phyloP scores from a whole-genome alignment of 768 basidiomycete species.

The Zangia roseola region DNA sequence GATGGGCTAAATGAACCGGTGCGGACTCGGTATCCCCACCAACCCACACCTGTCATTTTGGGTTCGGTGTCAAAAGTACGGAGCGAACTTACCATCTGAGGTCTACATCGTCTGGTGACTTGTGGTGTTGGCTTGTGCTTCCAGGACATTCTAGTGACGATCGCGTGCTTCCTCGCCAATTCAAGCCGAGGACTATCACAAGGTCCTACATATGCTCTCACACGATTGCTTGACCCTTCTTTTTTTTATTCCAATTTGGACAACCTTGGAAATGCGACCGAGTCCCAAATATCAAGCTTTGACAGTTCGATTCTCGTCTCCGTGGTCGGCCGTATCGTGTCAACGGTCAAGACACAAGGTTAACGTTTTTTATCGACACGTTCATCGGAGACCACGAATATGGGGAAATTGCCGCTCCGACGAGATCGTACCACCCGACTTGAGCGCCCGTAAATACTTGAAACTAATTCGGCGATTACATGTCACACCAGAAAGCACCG shows the following conservation, averaged over 20 bases:
- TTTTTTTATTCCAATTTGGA: conserved; percentile 6
- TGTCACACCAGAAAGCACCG: conserved; percentile 4
- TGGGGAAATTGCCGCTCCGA: neutral
- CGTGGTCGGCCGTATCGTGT: too few relatives aligned
- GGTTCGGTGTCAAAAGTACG: conserved; percentile 8
- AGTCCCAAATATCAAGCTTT: neutral
- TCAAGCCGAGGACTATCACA: neutral
- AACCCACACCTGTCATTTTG: conserved; percentile 2
- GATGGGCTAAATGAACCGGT: conserved; percentile 11
- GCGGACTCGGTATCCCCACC: neutral
- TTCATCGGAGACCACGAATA: conserved; percentile 1
- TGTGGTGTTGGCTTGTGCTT: neutral
- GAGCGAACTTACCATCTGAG: conserved; percentile 12
- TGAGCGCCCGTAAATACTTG: neutral
- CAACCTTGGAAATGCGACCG: neutral
- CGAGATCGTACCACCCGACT: neutral
- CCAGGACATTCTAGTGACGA: conserved; percentile 1
- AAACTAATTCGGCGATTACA: conserved; percentile 24
- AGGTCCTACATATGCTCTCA: conserved; percentile 7
- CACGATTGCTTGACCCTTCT: conserved; percentile 18
- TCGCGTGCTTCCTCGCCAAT: neutral
- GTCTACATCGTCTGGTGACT: neutral
- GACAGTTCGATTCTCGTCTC: neutral
- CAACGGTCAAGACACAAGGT: neutral
- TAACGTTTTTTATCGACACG: neutral